Base-by-base conservation (phyloP, 768 basidiomycete genomes). In the Serendipita indica region DNA sequence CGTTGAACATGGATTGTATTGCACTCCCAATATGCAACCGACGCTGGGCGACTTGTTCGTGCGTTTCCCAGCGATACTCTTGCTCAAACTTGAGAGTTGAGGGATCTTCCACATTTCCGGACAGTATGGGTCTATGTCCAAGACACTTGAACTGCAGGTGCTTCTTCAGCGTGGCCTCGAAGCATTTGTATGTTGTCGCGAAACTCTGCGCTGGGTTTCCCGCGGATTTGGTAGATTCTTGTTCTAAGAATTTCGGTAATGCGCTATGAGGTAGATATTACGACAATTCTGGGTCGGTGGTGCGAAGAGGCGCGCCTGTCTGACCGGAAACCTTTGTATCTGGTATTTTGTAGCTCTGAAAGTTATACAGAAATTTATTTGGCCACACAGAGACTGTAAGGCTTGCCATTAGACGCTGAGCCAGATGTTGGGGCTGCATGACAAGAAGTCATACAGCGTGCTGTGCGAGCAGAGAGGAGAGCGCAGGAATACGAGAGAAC, bases 271-370 rank as follows among this genome's bases (percentile, higher is more conserved):
- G 28, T 37, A 12, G 14, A 10, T 18, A 6, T 30, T 6, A n/a
- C 27, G 5, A 18, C n/a, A 30, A 54, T 22, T 59, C 30, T 65
- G 25, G 66, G 58, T 49, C 20, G 52, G 41, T 33, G 4, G 34
- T 32, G 32, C 57, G 22, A 12, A 57, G 43, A 57, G 3, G 32
- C 77, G 60, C 6, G 30, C 49, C 20, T 54, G 49, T 84, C 70
- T 88, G 84, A 33, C 87, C 87, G 10, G 86, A 80, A 49, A 78
- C 78, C 69, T 84, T 83, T 0, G 89, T 89, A 20, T 85, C 87
- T 22, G 88, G 83, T n/a, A 90, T 80, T 54, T 77, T 69, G 16
- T 83, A 70, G n/a, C 78, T 72, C 70, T 91, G 89, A 60, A 7
- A 3, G 6, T 14, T 27, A 30, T 54, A 54, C 30, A 28, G 49